Evolutionary conservation across 208 protist species (phyloP), one percentile per base, ranked within the genome.

Genomic region (Giardia duodenalis): DNA sequence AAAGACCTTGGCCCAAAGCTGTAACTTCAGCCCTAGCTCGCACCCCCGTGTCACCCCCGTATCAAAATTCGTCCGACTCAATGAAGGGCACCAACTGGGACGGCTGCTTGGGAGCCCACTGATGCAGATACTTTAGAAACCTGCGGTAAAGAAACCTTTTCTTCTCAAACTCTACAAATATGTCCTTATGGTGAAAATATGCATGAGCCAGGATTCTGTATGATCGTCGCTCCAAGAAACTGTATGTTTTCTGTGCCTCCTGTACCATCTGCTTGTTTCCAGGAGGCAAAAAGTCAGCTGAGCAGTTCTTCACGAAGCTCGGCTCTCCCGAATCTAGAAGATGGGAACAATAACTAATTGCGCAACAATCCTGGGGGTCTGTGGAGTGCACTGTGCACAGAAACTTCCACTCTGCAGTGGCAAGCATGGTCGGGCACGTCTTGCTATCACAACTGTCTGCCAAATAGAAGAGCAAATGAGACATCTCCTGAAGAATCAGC

Each of bases 321-420:
- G 88, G 44, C 2, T 47, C 2, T 47, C 88, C 88, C 30, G 42
- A 47, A 91, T 91, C 88, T 47, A 91, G 44, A 48, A 91, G 45
- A 45, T 91, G 88, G 2, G 88, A 3, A 1, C 10, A 91, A n/a
- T 91, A 91, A 91, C 10, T 47, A 47, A 47, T 2, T n/a, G 88
- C 88, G n/a, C 88, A 91, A 48, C 88, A 91, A 45, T 91, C 88
- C 44, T 47, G 1, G 10, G 88, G 88, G 10, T 91, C 88, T 2
- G n/a, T 2, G 10, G 42, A 22, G n/a, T 91, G 88, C n/a, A 91
- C 88, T n/a, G 88, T 91, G 44, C 88, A 91, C 4, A 91, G 44
- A n/a, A 91, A 91, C 45, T 91, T 91, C 88, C 88, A 91, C 45
- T 91, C 88, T 1, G 45, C 4, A 48, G 88, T 91, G 45, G 88